phyloP scores from a whole-genome alignment of 2,329 filamentous ascomycete genomes.

The Botrytis fragariae region DNA sequence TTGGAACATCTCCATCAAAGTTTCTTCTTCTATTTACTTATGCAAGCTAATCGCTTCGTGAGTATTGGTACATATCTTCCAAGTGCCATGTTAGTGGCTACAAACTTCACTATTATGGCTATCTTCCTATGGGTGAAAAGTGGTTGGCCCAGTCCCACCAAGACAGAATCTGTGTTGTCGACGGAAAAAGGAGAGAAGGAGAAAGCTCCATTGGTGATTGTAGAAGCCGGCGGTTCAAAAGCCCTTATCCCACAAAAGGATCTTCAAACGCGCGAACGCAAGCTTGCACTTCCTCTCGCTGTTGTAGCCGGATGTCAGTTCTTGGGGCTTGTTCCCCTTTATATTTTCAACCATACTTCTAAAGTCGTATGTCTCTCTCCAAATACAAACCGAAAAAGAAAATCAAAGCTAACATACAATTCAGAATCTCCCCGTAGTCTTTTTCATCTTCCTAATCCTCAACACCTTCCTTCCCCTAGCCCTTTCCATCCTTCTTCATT shows the following conservation, averaged over 20 bases:
- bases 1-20: constrained; percentile 97
- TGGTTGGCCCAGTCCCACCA: constrained; percentile 47
- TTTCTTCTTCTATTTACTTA: constrained; percentile 97
- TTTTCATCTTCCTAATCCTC: constrained; percentile 54
- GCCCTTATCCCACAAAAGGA: constrained; percentile 30
- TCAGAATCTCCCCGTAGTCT: constrained; percentile 59
- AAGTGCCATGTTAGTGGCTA: constrained; percentile 94
- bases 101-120: constrained; percentile 93
- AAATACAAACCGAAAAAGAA: neutral
- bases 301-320: constrained; percentile 73
- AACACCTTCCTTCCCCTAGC: constrained; percentile 57
- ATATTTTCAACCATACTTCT: constrained; percentile 76
- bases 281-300: constrained; percentile 69
- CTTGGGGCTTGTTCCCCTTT: constrained; percentile 76
- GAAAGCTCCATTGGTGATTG: constrained; percentile 34
- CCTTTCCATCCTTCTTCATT: constrained; percentile 54
- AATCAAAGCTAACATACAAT: neutral
- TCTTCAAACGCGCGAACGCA: constrained; percentile 42
- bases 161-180: constrained; percentile 15
- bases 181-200: constrained; percentile 32
- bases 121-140: constrained; percentile 93
- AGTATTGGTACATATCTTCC: constrained; percentile 97
- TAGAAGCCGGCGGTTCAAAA: constrained; percentile 28
- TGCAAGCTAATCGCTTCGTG: constrained; percentile 89
- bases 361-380: constrained; percentile 50